A percentile compares a stretch with the other conserved stretches of the same genome.
These are phyloP conservation scores for Boletus austroedulis DNA, from an alignment of 1,284 basidiomycete genomes.

Conservation along the genomic window DNA sequence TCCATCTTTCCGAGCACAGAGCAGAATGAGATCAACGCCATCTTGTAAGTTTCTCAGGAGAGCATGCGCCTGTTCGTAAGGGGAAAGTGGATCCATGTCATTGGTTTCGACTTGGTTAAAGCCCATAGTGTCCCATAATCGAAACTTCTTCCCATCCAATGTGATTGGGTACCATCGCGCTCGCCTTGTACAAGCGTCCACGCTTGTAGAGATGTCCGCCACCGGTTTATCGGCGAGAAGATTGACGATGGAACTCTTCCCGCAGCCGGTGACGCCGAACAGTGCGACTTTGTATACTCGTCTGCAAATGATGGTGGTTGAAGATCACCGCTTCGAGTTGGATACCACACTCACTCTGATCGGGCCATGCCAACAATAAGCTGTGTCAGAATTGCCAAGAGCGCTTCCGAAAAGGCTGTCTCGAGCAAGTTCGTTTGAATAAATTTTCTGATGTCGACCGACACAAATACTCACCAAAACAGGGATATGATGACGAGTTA, in stretches of 20 bases:
- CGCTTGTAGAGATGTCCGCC: conserved; percentile 23
- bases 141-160: conserved; percentile 20
- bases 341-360: conserved; percentile 17
- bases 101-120: conserved; percentile 24
- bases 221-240: conserved; percentile 23
- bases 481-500: not conserved
- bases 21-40: conserved; percentile 28
- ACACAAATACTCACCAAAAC: conserved; percentile 9
- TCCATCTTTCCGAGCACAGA: conserved; percentile 26
- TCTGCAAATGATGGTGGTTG: conserved; percentile 15
- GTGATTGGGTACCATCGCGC: conserved; percentile 29
- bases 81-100: conserved; percentile 21
- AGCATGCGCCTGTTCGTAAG: conserved; percentile 30
- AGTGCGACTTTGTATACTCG: conserved; percentile 28
- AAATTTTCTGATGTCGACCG: not conserved
- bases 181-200: conserved; percentile 29
- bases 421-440: not conserved
- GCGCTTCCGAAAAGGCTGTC: not conserved
- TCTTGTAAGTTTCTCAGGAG: conserved; percentile 25
- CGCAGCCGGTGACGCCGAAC: conserved; percentile 29
- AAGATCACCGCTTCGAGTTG: not conserved
- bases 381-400: not conserved
- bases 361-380: conserved; percentile 3
- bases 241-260: conserved; percentile 32
- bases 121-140: conserved; percentile 36